A percentile compares a stretch with the other conserved stretches of the same genome.
phyloP scores from a whole-genome alignment of 2,329 filamentous ascomycete species.

The Daldinia sp. region DNA sequence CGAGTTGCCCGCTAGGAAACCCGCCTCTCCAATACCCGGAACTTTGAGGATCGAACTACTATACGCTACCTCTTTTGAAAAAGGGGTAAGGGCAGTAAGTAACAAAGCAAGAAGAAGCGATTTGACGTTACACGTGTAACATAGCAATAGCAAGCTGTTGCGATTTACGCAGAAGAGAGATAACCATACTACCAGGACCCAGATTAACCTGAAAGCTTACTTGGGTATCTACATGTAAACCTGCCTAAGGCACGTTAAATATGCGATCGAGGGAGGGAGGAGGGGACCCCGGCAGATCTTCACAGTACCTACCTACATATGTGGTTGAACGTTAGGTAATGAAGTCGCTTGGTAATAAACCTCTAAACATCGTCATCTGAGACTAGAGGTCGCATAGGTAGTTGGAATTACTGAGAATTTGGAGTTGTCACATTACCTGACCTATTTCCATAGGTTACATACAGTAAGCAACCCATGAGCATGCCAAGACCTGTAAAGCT shows the following conservation, averaged over 20 bases:
- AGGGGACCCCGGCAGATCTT: conserved; percentile 30
- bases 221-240: neutral
- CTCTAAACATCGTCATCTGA: conserved; percentile 33
- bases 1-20: conserved; percentile 5
- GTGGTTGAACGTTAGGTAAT: conserved; percentile 26
- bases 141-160: conserved; percentile 3
- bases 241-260: conserved; percentile 4
- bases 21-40: conserved; percentile 13
- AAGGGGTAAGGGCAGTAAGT: neutral
- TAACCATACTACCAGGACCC: neutral
- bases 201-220: neutral
- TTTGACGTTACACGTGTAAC: conserved; percentile 30
- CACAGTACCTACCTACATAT: conserved; percentile 3
- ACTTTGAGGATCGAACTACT: conserved; percentile 8
- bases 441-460: conserved; percentile 35
- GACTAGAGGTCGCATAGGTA: conserved; percentile 30
- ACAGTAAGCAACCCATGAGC: conserved; percentile 38
- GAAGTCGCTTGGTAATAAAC: conserved; percentile 26
- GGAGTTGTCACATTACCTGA: conserved; percentile 37
- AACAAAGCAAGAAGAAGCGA: conserved; percentile 20
- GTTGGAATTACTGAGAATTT: conserved; percentile 34
- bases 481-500: conserved; percentile 37
- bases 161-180: too few species aligned
- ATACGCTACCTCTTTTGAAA: conserved; percentile 11
- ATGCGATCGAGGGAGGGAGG: conserved; percentile 12